Percentiles rank a stretch among this genome's conserved stretches.
Conservation (phyloP, 768 basidiomycete genomes). For the Collybia sordida region DNA sequence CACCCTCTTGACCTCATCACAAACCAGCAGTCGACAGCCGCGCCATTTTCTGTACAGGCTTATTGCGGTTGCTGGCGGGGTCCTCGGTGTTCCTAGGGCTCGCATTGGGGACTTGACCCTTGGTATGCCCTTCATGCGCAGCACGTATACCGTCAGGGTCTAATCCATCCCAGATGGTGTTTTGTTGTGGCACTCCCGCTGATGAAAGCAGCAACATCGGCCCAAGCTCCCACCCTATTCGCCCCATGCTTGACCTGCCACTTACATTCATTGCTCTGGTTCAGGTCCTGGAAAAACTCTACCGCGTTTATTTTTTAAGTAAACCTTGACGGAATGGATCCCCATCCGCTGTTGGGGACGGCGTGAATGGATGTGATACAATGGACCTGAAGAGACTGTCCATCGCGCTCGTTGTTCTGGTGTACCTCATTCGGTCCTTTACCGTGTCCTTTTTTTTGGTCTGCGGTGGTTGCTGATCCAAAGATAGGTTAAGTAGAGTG, state of each 20-base stretch:
- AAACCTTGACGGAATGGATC: slow-evolving; percentile 43
- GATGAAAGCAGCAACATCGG: background rate
- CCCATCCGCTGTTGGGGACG: background rate
- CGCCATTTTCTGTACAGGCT: slow-evolving; percentile 55
- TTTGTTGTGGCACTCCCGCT: slow-evolving; percentile 29
- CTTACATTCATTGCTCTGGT: slow-evolving; percentile 63
- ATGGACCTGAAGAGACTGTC: slow-evolving; percentile 39
- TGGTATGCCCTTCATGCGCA: slow-evolving; percentile 77
- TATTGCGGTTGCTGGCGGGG: slow-evolving; percentile 60
- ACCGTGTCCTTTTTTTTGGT: slow-evolving; percentile 52
- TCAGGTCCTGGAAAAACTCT: slow-evolving; percentile 64
- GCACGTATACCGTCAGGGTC: slow-evolving; percentile 75
- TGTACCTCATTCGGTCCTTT: slow-evolving; percentile 60
- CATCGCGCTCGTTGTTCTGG: slow-evolving; percentile 62
- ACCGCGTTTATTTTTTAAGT: slow-evolving; percentile 64
- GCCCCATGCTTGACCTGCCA: slow-evolving; percentile 58
- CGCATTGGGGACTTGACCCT: slow-evolving; percentile 69
- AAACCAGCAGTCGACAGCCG: slow-evolving; percentile 41
- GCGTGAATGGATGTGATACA: slow-evolving; percentile 4
- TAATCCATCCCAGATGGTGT: slow-evolving; percentile 45
- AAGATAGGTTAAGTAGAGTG: slow-evolving; percentile 26
- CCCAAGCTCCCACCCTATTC: slow-evolving; percentile 17
- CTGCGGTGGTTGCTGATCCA: slow-evolving; percentile 50
- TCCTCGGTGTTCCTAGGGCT: slow-evolving; percentile 33
- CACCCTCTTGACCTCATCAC: slow-evolving; percentile 77